A percentile compares a stretch with the other conserved stretches of the same genome.
These are phyloP conservation scores for Calycina herbarum DNA, from an alignment of 2,329 filamentous ascomycete species.

Conservation along the genomic window DNA sequence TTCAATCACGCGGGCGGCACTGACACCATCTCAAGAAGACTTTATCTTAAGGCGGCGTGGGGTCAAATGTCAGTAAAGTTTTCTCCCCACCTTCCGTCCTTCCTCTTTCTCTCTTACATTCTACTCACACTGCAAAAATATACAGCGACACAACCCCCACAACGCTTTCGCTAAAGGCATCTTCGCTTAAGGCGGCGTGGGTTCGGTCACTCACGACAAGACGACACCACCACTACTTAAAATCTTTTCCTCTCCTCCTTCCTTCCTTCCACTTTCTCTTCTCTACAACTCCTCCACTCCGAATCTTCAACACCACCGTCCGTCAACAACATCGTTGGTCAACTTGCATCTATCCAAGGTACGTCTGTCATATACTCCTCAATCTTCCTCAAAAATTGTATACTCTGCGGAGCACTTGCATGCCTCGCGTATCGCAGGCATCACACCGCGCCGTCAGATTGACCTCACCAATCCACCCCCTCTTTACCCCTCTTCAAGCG, in stretches of 20 bases:
- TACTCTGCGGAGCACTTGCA: background rate
- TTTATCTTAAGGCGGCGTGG: background rate
- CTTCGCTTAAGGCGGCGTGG: background rate
- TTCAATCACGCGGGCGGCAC: no score
- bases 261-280: background rate
- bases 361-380: background rate
- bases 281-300: constrained; percentile 1
- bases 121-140: background rate
- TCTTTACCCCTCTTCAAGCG: background rate
- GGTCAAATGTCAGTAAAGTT: background rate
- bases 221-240: background rate
- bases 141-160: background rate
- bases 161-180: background rate
- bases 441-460: background rate
- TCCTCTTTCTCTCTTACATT: background rate
- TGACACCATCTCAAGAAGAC: background rate
- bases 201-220: background rate
- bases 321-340: background rate
- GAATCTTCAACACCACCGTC: background rate
- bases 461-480: background rate
- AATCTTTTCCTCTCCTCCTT: background rate
- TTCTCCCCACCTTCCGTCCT: background rate
- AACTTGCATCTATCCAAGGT: background rate
- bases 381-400: background rate
- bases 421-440: background rate